Evolutionary conservation across 2,329 filamentous ascomycete genomes (phyloP).

Genomic region (Fusarium nelsonii): DNA sequence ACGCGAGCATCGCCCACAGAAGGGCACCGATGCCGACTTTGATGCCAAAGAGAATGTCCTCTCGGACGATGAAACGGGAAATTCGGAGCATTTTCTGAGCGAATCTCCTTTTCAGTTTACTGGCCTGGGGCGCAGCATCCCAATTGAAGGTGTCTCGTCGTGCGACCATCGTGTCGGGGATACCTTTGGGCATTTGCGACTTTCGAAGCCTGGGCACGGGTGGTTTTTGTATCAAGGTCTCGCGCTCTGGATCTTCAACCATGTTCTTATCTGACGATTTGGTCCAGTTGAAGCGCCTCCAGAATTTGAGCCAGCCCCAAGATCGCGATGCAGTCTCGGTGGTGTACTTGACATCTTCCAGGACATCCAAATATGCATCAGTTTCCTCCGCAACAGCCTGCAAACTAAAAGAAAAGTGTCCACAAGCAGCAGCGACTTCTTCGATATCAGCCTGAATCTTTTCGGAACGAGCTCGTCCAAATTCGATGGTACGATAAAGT

Average conservation of each 20-base stretch:
- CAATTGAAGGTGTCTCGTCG: slow-evolving; percentile 68
- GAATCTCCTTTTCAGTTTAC: slow-evolving; percentile 56
- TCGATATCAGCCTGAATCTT: slow-evolving; percentile 93
- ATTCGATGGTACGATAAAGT: slow-evolving; percentile 83
- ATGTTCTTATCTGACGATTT: slow-evolving; percentile 18
- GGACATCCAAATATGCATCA: slow-evolving; percentile 81
- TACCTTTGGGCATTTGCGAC: slow-evolving; percentile 67
- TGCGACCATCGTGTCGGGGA: slow-evolving; percentile 65
- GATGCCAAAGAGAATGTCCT: slow-evolving; percentile 80
- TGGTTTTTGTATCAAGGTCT: slow-evolving; percentile 56
- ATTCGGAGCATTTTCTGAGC: slow-evolving; percentile 62
- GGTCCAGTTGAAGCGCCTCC: slow-evolving; percentile 59
- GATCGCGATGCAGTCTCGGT: slow-evolving; percentile 71
- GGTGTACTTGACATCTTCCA: slow-evolving; percentile 85
- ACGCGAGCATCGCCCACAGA: slow-evolving; percentile 89
- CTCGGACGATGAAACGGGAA: slow-evolving; percentile 63
- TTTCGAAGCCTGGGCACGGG: slow-evolving; percentile 63
- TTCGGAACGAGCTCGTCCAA: slow-evolving; percentile 75
- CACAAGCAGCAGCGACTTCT: slow-evolving; percentile 96
- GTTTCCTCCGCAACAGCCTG: slow-evolving; percentile 93
- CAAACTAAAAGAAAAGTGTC: slow-evolving; percentile 93
- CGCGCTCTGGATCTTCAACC: slow-evolving; percentile 58
- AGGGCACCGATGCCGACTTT: slow-evolving; percentile 94
- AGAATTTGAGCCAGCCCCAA: slow-evolving; percentile 91
- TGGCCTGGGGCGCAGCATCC: slow-evolving; percentile 65